Evolutionary conservation across 2,329 filamentous ascomycete genomes (phyloP), one percentile per base, ranked within the genome.

Genomic region (Clonostachys sp.): DNA sequence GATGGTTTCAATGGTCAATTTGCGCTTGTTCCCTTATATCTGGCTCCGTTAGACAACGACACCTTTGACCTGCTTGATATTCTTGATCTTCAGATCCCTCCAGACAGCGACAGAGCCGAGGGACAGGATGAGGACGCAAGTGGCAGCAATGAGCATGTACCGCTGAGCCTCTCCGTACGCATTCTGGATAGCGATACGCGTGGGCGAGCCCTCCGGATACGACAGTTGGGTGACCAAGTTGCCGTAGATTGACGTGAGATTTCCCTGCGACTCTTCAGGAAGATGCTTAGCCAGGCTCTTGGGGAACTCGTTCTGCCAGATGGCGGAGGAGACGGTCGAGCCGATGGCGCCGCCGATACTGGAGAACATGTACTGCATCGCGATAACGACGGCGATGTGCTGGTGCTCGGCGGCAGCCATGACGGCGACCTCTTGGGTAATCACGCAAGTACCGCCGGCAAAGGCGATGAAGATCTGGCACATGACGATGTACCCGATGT

Each of bases 241-340:
- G 38, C 72, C 68, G 51, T 83, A 83, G 42, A 85, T 80, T 30
- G 61, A 61, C 45, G 68, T 65, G 16, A 41, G 47, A 12, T 77
- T 61, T 3, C 63, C 55, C 12, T 66, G 62, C 0, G 61, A 58
- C 5, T n/a, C 24, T 10, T 44, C 42, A 12, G 81, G 80, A 0
- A 84, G 67, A 51, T 80, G 73, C 40, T 64, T 57, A 16, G 56
- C 55, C 13, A 86, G 67, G 12, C 73, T 73, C n/a, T 66, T 62
- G 6, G 73, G 74, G 55, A 87, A 78, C 2, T 77, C 73, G 50
- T 75, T 72, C 0, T 77, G 80, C 83, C 83, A 88, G 51, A 88
- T 80, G 9, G 83, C 82, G 0, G 75, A 75, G 2, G 83, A 77
- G 43, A 87, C 74, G 7, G 82, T 76, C 3, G 71, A 72, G 2